phyloP scores from a whole-genome alignment of 1,139 yeast genomes.

The Blastobotrys capitulatus region DNA sequence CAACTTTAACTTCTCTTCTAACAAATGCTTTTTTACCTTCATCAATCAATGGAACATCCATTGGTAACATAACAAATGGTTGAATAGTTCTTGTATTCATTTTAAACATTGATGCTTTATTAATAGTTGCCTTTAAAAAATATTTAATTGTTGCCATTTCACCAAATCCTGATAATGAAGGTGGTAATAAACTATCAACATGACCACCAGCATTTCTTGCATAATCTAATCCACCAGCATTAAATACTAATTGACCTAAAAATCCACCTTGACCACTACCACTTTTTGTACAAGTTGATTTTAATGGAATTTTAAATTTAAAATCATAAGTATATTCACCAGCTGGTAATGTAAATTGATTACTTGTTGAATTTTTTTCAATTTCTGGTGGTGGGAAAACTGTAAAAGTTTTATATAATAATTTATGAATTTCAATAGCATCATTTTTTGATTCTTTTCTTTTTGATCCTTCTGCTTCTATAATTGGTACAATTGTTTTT shows the following conservation, averaged over 20 bases:
- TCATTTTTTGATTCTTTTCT: constrained; percentile 20
- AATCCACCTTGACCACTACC: constrained; percentile 4
- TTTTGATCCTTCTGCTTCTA: constrained; percentile 15
- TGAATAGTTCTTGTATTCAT: constrained; percentile 44
- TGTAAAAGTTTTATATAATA: constrained; percentile 49
- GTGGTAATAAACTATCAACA: constrained; percentile 46
- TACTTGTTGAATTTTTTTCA: constrained; percentile 42
- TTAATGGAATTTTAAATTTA: constrained; percentile 48
- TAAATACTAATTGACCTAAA: constrained; percentile 32
- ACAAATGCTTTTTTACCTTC: constrained; percentile 24
- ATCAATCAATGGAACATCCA: constrained; percentile 38
- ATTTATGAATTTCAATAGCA: constrained; percentile 46
- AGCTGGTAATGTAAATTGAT: constrained; percentile 54
- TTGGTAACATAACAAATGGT: constrained; percentile 51
- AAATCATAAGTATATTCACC: constrained; percentile 58
- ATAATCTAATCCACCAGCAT: constrained; percentile 29
- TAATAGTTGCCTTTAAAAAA: constrained; percentile 56
- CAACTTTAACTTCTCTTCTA: constrained; percentile 24
- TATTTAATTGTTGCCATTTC: constrained; percentile 45
- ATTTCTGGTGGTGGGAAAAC: constrained; percentile 61
- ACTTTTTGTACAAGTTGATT: constrained; percentile 39
- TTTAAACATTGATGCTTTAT: constrained; percentile 48
- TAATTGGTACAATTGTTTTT: constrained; percentile 34
- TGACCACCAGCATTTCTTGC: constrained; percentile 35
- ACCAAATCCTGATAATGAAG: constrained; percentile 47